Conservation (phyloP, 2,329 filamentous ascomycete genomes). For the Ceratocystis harringtonii region DNA sequence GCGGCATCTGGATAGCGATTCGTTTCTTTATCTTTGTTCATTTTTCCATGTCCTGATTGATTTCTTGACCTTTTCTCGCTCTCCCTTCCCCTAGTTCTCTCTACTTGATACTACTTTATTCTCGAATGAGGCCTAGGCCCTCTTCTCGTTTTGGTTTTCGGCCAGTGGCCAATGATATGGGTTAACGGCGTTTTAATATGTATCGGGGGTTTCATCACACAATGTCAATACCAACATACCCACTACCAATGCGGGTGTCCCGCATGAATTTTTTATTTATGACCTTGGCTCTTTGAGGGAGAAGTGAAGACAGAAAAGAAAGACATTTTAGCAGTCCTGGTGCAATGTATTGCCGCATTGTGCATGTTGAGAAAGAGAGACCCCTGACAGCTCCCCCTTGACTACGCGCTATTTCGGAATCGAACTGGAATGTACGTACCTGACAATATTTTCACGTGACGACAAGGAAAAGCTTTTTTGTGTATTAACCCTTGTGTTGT, state of each 20-base stretch:
- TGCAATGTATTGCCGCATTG: too few relatives aligned
- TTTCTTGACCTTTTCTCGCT: background rate
- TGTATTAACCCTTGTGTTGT: background rate
- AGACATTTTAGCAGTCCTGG: too few relatives aligned
- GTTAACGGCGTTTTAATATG: slow-evolving; percentile 4
- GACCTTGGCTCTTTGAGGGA: background rate
- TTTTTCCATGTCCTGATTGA: background rate
- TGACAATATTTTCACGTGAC: too few relatives aligned
- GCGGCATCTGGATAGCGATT: slow-evolving; percentile 6
- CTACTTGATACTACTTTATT: slow-evolving; percentile 1
- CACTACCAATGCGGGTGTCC: too few relatives aligned
- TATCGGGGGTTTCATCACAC: background rate
- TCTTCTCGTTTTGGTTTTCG: background rate
- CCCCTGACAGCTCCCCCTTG: too few relatives aligned
- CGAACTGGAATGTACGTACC: too few relatives aligned
- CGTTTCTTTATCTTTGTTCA: slow-evolving; percentile 4
- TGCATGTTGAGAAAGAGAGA: too few relatives aligned
- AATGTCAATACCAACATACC: background rate
- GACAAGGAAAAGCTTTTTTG: background rate
- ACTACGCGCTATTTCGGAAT: too few relatives aligned
- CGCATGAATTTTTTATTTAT: background rate
- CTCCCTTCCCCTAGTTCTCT: background rate
- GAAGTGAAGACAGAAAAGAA: too few relatives aligned
- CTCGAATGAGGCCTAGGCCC: background rate
- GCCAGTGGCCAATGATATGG: background rate